Evolutionary conservation across 208 protist genomes (phyloP).

Genomic region (Pavlovales sp.): DNA sequence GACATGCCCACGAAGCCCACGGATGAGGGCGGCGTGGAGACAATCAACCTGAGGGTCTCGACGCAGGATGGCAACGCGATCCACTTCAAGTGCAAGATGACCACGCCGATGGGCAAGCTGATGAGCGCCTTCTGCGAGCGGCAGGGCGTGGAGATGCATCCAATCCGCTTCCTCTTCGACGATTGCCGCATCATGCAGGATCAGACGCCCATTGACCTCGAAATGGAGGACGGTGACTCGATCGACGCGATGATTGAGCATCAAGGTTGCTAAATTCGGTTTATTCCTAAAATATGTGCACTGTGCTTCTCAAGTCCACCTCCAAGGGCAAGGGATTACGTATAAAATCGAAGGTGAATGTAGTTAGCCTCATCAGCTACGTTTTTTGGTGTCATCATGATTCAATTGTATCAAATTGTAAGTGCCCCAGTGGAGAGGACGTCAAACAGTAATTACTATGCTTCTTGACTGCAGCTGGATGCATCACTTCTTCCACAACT

Average conservation of each 20-base stretch:
- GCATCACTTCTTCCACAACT: no score
- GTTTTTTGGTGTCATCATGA: no score
- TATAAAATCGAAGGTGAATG: no score
- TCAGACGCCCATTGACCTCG: background rate
- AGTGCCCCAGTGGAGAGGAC: no score
- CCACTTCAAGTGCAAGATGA: conserved; percentile 22
- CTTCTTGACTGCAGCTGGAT: no score
- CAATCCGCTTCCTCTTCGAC: conserved; percentile 15
- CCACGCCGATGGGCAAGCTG: background rate
- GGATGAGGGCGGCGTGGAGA: background rate
- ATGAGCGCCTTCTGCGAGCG: conserved; percentile 31
- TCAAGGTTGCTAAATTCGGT: no score
- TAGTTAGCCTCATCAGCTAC: no score
- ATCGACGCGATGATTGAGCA: conserved; percentile 28
- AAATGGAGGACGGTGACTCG: conserved; percentile 22
- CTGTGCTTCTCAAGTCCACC: no score
- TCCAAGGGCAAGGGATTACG: no score
- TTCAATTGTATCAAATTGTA: no score
- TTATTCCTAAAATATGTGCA: no score
- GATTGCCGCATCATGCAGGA: background rate
- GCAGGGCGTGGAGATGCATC: background rate
- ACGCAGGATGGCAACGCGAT: conserved; percentile 17
- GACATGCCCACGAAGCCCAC: background rate
- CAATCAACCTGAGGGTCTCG: conserved; percentile 19
- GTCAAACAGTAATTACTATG: no score